Base-by-base conservation (phyloP, 2,329 filamentous ascomycete genomes). In the Cladobotryum protrusum region DNA sequence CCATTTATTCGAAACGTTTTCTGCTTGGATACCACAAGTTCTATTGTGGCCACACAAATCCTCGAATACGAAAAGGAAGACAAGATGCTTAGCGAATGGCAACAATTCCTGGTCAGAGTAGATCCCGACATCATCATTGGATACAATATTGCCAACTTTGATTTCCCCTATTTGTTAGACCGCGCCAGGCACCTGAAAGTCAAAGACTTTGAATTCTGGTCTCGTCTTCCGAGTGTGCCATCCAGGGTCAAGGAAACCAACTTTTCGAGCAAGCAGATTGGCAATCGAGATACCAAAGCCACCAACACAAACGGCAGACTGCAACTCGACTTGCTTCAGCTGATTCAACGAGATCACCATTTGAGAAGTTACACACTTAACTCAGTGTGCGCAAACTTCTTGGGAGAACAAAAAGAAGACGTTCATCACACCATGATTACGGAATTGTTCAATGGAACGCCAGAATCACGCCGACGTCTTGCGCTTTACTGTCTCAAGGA, bases 381-480 rank as follows among this genome's bases (percentile, higher is more conserved):
- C 67, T 96, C 93, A 1, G 93, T 99, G 5, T 95, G 85, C 57
- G 87, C 93, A 4, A 87, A 99, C 56, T 99, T 99, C 62, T 68
- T 99, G 19, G 90, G 90, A 43, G 93, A 99, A 66, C 93, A 99
- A 65, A 99, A 99, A 65, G 93, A 99, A 70, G 93, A 99, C 68
- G 93, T 99, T 3, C 93, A 99, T 63, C 85, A 99, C 70, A 96
- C 91, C 3, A 99, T 99, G 90, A 99, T 99, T 61, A 99, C 95
- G 0, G 95, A 97, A 63, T 73, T 99, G 3, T 96, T 91, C 76
- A 97, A 99, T 64, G 93, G 93, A 54, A 96, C 93, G 0, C 85
- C 91, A 0, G 93, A 99, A 64, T 96, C 92, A 4, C 77, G 93
- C 57, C 83, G 95, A 60, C 85, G 93, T 70, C 72, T 99, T 44